Evolutionary conservation across 2,329 filamentous ascomycete species (phyloP).

Genomic region (Cadophora sp.): DNA sequence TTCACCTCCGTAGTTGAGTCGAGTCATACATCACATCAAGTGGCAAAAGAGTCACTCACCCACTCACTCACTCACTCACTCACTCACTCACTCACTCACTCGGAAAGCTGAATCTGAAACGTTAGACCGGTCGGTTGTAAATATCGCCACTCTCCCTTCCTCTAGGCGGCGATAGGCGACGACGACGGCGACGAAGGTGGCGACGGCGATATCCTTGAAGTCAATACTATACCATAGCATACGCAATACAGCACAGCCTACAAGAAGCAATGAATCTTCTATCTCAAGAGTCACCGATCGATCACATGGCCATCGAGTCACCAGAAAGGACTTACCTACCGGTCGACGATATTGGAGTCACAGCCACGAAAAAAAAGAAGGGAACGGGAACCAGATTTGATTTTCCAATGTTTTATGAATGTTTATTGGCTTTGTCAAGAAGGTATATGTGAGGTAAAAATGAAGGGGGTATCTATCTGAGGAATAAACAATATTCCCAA

Average conservation of each 20-base stretch:
- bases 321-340: no score
- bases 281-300: background rate
- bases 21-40: background rate
- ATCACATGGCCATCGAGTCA: background rate
- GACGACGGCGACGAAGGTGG: background rate
- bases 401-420: conserved; percentile 12
- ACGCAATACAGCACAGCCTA: background rate
- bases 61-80: no score
- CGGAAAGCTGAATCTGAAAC: background rate
- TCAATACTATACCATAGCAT: no score
- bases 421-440: conserved; percentile 5
- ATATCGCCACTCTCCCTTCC: background rate
- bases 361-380: background rate
- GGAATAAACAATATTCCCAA: background rate
- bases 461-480: conserved; percentile 6
- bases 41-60: background rate
- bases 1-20: background rate
- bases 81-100: background rate
- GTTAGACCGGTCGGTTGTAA: background rate
- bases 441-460: background rate
- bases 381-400: background rate
- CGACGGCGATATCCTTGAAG: background rate
- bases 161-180: background rate
- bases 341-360: background rate
- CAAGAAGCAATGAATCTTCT: background rate